Evolutionary conservation across 495 filamentous ascomycete species (phyloP), one percentile per base, ranked within the genome.

Genomic region (Aspergillus affinis): DNA sequence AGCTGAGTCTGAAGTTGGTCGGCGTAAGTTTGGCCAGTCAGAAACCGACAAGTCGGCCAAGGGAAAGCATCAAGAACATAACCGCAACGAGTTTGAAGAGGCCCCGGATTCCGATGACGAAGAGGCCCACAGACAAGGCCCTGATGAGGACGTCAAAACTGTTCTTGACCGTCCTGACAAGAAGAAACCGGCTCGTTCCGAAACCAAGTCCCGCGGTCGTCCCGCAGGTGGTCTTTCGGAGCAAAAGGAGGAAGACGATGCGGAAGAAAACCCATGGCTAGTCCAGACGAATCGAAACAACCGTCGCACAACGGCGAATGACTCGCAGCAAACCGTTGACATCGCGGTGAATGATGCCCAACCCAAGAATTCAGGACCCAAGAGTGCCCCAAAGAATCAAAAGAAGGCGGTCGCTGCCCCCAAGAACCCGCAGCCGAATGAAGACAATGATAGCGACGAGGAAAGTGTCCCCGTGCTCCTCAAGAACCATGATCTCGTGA

Each of bases 401-500:
- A 13, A 29, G 7, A 66, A 66, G 46, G 10, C 55, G n/a, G 26
- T 58, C 18, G 58, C 60, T n/a, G 26, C 62, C n/a, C 20, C 23
- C 18, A 61, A 66, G 56, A 68, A 54, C 48, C 54, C 27, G 49
- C 56, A 64, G 36, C 65, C 59, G 12, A 66, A 70, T 1, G 65
- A 69, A 9, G 74, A 79, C 18, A 75, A 78, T 20, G 69, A 74
- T 32, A 77, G 72, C 51, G 84, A 84, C 55, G 88, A 88, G 32
- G 78, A 76, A 19, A 84, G 81, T 20, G 75, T 82, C 32, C 86
- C 88, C 1, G 81, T 90, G 49, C 81, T 87, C 27, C 82, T 90
- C 48, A 87, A 85, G 60, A 92, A 96, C 65, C 85, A 92, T 59
- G 88, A 92, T 47, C 83, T 97, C 48, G 86, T 95, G 59, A 88